These are phyloP conservation scores for Pyrenopolyporus hunteri DNA, from an alignment of 495 filamentous ascomycete species.

Conservation along the genomic window DNA sequence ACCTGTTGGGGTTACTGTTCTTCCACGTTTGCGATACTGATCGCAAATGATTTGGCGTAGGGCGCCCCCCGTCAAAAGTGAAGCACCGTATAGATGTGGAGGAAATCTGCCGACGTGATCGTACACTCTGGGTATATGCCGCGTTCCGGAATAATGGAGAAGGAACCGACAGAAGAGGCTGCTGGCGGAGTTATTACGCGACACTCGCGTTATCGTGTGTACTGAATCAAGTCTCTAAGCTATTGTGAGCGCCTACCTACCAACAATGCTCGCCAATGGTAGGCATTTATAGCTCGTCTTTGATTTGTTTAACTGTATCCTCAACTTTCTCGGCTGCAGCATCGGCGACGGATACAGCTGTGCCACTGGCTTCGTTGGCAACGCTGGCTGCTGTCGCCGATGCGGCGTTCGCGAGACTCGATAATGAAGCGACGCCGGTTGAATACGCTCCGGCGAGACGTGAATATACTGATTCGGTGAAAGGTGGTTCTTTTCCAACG, in stretches of 20 bases:
- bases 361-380: constrained; percentile 42
- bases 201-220: constrained; percentile 11
- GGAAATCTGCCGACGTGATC: constrained; percentile 23
- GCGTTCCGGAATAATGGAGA: constrained; percentile 30
- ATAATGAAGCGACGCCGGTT: constrained; percentile 40
- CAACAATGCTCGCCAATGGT: too few relatives aligned
- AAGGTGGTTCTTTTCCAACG: constrained; percentile 77
- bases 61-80: background rate
- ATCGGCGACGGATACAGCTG: constrained; percentile 40
- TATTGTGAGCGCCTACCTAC: background rate
- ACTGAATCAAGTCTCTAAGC: constrained; percentile 5
- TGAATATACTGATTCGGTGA: constrained; percentile 79
- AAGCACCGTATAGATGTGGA: constrained; percentile 10
- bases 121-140: constrained; percentile 36
- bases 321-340: constrained; percentile 57
- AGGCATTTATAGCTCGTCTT: constrained; percentile 63
- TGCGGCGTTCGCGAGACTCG: constrained; percentile 46
- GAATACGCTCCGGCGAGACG: constrained; percentile 68
- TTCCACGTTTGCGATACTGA: background rate
- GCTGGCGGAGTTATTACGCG: background rate
- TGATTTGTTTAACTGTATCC: constrained; percentile 51
- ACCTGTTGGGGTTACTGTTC: background rate
- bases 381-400: constrained; percentile 46
- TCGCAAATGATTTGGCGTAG: background rate
- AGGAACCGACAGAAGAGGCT: constrained; percentile 9